Base-by-base conservation (phyloP, 441 rosid species). In the Aquilaria agallochum region DNA sequence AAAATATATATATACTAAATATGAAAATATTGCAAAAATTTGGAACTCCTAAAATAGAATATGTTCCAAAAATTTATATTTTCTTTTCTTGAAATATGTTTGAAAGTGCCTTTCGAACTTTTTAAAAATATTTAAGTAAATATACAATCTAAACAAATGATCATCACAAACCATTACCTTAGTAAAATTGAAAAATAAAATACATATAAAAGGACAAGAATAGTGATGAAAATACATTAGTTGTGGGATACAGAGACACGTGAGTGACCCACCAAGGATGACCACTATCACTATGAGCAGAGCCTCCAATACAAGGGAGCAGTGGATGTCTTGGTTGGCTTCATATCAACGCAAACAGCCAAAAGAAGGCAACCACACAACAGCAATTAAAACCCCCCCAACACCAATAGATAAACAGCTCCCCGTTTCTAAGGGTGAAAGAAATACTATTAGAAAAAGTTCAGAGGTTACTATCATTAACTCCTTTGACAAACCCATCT, bases 301-400 rank as follows among this genome's bases (percentile, higher is more conserved):
- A 6, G 27, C 27, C 27, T 20, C 27, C 27, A 51, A 31, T 47
- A 54, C 36, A 36, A 30, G 53, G 45, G 50, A 54, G 54, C 63
- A 64, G 73, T 79, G 77, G 78, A 59, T 78, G 76, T 80, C 75
- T 65, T 68, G 76, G 80, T 78, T 84, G 87, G 97, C 97, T 92
- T 92, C 92, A 74, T 74, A 80, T 79, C 83, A 84, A 86, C 94
- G 98, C 98, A 77, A 88, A 82, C 90, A 70, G 83, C 83, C 94
- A 84, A 78, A 84, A 73, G 52, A 57, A 72, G 72, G 72, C 79
- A 73, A 77, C 87, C 81, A 66, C 69, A 77, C 87, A 80, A 66
- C 69, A 67, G 36, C 70, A 53, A 55, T 50, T 48, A 61, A 81
- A 63, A 62, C 60, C 63, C 57, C 55, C 55, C 64, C 65, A 56